phyloP scores from a whole-genome alignment of 2,329 filamentous ascomycete genomes.

The Neobulgaria alba region DNA sequence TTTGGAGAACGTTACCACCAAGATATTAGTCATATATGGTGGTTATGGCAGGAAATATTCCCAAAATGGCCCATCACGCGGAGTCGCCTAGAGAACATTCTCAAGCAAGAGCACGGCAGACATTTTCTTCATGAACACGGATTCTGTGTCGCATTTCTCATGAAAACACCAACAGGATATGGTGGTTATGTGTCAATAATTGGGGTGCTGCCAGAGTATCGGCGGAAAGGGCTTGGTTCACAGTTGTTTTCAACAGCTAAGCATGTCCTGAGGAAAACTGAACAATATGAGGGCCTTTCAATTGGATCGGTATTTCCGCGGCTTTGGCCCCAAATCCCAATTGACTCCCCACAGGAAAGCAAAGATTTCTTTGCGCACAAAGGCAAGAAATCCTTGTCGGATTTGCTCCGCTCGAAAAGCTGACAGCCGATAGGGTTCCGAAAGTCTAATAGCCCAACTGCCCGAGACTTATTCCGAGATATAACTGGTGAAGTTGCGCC shows the following conservation, averaged over 20 bases:
- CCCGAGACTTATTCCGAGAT: constrained; percentile 34
- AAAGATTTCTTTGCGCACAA: constrained; percentile 33
- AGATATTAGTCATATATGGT: constrained; percentile 27
- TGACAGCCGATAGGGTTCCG: constrained; percentile 15
- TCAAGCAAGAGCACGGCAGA: constrained; percentile 24
- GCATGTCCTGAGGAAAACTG: too few species aligned
- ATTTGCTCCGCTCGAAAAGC: constrained; percentile 6
- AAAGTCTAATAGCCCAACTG: constrained; percentile 13
- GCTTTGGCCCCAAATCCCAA: constrained; percentile 38
- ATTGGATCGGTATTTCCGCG: constrained; percentile 33
- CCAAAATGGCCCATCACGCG: constrained; percentile 29
- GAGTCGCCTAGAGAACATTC: constrained; percentile 23
- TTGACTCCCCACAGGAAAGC: constrained; percentile 28
- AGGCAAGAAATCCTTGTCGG: constrained; percentile 26
- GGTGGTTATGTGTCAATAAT: constrained; percentile 30
- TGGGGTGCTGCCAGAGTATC: constrained; percentile 30
- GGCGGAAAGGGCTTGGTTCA: constrained; percentile 33
- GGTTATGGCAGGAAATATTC: constrained; percentile 31
- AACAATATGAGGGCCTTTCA: constrained; percentile 11
- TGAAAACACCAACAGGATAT: constrained; percentile 19
- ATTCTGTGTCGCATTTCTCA: constrained; percentile 32
- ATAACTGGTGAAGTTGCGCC: constrained; percentile 31
- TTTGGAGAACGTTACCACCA: constrained; percentile 14
- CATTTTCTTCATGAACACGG: constrained; percentile 33
- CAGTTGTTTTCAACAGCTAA: constrained; percentile 27